Base-by-base conservation (phyloP, 768 basidiomycete species). In the Termitomyces sp. region DNA sequence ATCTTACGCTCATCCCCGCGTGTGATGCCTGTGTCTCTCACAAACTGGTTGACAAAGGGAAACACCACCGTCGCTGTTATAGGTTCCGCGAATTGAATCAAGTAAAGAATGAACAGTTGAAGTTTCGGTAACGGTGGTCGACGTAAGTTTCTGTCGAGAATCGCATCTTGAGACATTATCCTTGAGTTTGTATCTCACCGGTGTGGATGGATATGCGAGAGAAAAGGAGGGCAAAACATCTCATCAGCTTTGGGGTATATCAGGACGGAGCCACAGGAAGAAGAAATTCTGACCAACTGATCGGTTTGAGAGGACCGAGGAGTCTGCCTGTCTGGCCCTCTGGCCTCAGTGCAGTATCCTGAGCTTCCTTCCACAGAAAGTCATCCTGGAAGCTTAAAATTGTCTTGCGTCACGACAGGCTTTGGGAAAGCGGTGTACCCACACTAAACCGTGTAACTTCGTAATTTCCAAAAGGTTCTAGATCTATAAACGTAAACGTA, bases 11-110 rank as follows among this genome's bases (percentile, higher is more conserved):
- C 79, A 53, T 80, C 75, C 5, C 78, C 77, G 5, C 68, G 62
- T 9, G 75, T 79, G 8, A 80, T 68, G 0, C 76, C 77, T 9
- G 75, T 75, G n/a, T 75, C 71, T 43, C 74, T 68, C 42, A 82
- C 72, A 35, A 79, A 71, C 52, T 80, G 73, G 47, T 73, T 75
- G 35, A 78, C 69, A 59, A 81, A 80, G 2, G 78, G 79, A 56
- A 78, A 77, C 31, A 80, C 73, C 19, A 79, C 78, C 1, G 73
- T 69, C 5, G 71, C 71, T 10, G 77, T 75, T 9, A 79, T 67
- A 9, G 78, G 78, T 59, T 81, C 79, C 19, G 75, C 65, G 19
- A 77, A 66, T 62, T 78, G 77, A 41, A 79, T 70, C 52, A 75
- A 59, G 54, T 69, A 67, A 21, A 75, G 60, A 48, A 77, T 70